Evolutionary conservation across 2,329 filamentous ascomycete species (phyloP), one percentile per base, ranked within the genome.

Genomic region (Calonectria fujianensis): DNA sequence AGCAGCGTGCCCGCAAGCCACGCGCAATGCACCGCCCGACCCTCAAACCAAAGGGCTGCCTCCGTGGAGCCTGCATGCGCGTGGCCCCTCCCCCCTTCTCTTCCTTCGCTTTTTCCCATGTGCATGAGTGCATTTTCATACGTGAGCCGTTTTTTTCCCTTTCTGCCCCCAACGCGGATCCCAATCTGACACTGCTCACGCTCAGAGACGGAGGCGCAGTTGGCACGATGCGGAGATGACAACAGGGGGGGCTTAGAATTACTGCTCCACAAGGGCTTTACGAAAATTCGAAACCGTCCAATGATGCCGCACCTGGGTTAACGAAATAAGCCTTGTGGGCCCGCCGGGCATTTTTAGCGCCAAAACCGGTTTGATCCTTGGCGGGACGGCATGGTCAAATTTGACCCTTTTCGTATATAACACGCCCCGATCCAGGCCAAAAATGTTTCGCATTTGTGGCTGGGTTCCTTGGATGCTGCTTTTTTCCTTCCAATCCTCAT

Each of bases 381-480:
- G 57, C 57, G 24, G n/a, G 20, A 24, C n/a, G 45, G 45, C 45
- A 48, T 48, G 45, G 8, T 10, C 45, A 48, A 48, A 48, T 48
- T 48, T 48, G 45, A 48, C 45, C 45, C 45, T 48, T 48, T 48
- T 48, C 45, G n/a, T 48, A 48, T 48, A 48, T 48, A 48, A 48
- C 45, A 48, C 45, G 3, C 45, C 45, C 45, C 45, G 45, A 48
- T 48, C 45, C 45, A 48, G 45, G 45, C n/a, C 20, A 39, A 6
- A n/a, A n/a, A 24, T 48, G 45, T 48, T 48, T 48, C 45, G 45
- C 45, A 48, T 48, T 48, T 48, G 45, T 24, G 45, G 45, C 45
- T 48, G 88, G 9, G 45, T 13, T 14, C 10, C 32, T n/a, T 24
- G 7, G 45, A 48, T 24, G 45, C 24, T 63, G 57, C 2, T 16